phyloP scores from a whole-genome alignment of 768 basidiomycete species.

The Suillus occidentalis region DNA sequence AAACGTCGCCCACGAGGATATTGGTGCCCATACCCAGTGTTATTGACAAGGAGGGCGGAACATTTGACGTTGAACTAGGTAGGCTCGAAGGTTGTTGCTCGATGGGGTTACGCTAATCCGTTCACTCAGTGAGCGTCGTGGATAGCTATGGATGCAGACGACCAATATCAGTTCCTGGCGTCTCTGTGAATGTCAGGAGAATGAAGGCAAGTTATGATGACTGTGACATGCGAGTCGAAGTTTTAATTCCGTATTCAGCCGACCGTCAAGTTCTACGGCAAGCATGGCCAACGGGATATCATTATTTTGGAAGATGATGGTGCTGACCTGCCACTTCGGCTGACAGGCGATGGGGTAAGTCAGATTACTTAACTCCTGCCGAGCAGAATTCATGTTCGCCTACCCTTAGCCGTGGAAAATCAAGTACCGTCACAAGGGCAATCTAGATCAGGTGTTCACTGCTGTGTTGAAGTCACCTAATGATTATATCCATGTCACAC shows the following conservation, averaged over 20 bases:
- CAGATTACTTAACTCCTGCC: neutral
- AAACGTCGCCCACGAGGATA: conserved; percentile 52
- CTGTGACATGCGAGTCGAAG: neutral
- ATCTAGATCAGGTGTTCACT: conserved; percentile 39
- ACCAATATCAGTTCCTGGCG: conserved; percentile 68
- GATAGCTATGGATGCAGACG: conserved; percentile 89
- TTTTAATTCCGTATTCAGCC: conserved; percentile 48
- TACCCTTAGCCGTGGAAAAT: conserved; percentile 79
- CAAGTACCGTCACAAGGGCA: conserved; percentile 60
- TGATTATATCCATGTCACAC: conserved; percentile 67
- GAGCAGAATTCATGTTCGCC: neutral
- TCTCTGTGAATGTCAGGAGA: conserved; percentile 82
- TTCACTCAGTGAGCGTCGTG: conserved; percentile 68
- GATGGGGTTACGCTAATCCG: conserved; percentile 13
- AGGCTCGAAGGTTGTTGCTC: conserved; percentile 18
- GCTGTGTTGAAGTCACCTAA: conserved; percentile 60
- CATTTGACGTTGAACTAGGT: conserved; percentile 81
- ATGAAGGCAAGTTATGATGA: conserved; percentile 54
- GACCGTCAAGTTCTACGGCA: conserved; percentile 83
- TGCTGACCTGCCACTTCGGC: conserved; percentile 72
- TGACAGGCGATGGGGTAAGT: conserved; percentile 89
- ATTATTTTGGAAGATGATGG: conserved; percentile 74
- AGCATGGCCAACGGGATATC: conserved; percentile 51
- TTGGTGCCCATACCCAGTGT: conserved; percentile 67
- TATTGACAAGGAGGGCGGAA: conserved; percentile 67